phyloP scores from a whole-genome alignment of 2,329 filamentous ascomycete genomes.

The Catunica adiposa region DNA sequence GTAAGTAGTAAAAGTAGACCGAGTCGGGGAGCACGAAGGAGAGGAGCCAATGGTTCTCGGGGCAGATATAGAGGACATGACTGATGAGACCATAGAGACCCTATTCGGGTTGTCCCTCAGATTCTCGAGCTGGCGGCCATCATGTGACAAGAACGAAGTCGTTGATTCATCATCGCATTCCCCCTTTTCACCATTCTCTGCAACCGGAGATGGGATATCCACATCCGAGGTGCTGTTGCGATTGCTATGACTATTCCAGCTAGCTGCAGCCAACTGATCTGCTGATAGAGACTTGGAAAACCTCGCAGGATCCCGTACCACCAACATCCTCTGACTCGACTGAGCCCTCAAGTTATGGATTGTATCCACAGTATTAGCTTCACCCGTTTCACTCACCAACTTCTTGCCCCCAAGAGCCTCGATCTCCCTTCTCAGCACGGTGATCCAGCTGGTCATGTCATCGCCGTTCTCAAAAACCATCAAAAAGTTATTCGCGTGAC shows the following conservation, averaged over 20 bases:
- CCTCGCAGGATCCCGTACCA: slow-evolving; percentile 32
- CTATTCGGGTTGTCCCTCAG: slow-evolving; percentile 40
- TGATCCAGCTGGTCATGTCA: slow-evolving; percentile 64
- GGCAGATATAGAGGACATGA: slow-evolving; percentile 30
- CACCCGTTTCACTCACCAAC: slow-evolving; percentile 42
- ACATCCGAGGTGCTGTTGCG: slow-evolving; percentile 16
- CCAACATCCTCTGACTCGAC: slow-evolving; percentile 29
- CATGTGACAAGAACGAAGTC: slow-evolving; percentile 40
- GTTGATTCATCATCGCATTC: slow-evolving; percentile 21
- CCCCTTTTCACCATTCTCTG: background rate
- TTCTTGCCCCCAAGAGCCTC: slow-evolving; percentile 52
- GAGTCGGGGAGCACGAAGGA: slow-evolving; percentile 37
- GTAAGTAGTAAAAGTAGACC: slow-evolving; percentile 29
- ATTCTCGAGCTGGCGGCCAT: slow-evolving; percentile 40
- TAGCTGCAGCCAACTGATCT: slow-evolving; percentile 4
- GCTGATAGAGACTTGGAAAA: slow-evolving; percentile 18
- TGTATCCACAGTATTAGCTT: slow-evolving; percentile 28
- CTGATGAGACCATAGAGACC: slow-evolving; percentile 41
- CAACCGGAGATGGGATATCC: slow-evolving; percentile 3
- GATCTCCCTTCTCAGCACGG: slow-evolving; percentile 50
- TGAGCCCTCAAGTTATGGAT: slow-evolving; percentile 22
- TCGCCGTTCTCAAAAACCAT: slow-evolving; percentile 57
- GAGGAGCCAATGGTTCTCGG: slow-evolving; percentile 44
- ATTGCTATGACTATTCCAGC: slow-evolving; percentile 18
- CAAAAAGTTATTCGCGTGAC: slow-evolving; percentile 45